Evolutionary conservation across 2,329 filamentous ascomycete species (phyloP).

Genomic region (Colletotrichum magnum): DNA sequence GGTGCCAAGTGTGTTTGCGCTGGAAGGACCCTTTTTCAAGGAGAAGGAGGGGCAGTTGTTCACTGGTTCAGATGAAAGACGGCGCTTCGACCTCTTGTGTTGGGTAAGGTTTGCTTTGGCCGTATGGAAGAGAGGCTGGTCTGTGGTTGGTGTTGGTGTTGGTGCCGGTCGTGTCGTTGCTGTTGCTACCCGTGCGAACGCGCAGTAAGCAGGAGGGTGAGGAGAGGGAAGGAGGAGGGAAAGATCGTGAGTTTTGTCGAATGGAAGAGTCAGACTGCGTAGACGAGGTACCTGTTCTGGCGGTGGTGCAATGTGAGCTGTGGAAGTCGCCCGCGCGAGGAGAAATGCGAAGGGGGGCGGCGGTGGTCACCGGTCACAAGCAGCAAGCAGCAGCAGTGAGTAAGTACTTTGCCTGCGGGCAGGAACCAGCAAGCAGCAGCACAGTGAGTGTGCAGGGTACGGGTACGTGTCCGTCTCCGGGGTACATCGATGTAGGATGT

Average conservation of each 20-base stretch:
- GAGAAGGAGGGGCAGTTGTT: constrained; percentile 25
- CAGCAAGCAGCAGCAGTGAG: constrained; percentile 6
- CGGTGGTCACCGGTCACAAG: constrained; percentile 34
- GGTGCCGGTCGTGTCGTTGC: constrained; percentile 4
- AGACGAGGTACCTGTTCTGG: constrained; percentile 16
- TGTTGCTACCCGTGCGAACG: constrained; percentile 30
- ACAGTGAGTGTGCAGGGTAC: constrained; percentile 10
- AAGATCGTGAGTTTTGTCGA: constrained; percentile 35
- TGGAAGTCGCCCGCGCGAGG: constrained; percentile 10
- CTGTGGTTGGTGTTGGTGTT: constrained; percentile 25
- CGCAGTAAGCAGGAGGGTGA: constrained; percentile 7
- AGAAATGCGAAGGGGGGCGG: constrained; percentile 25
- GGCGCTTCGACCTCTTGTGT: constrained; percentile 22
- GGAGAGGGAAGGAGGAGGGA: not conserved
- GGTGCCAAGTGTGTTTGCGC: constrained; percentile 5
- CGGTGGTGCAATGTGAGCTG: not conserved
- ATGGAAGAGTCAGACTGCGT: not conserved
- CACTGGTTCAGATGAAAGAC: constrained; percentile 34
- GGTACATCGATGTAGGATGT: not conserved
- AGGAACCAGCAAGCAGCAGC: constrained; percentile 18
- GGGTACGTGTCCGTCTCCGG: constrained; percentile 24
- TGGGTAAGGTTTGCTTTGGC: constrained; percentile 3
- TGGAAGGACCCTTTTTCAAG: constrained; percentile 29
- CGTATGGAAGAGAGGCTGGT: constrained; percentile 34
- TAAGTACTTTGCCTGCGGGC: not conserved